phyloP scores from a whole-genome alignment of 352 stramenopile genomes.

The Phytophthora ramorum region DNA sequence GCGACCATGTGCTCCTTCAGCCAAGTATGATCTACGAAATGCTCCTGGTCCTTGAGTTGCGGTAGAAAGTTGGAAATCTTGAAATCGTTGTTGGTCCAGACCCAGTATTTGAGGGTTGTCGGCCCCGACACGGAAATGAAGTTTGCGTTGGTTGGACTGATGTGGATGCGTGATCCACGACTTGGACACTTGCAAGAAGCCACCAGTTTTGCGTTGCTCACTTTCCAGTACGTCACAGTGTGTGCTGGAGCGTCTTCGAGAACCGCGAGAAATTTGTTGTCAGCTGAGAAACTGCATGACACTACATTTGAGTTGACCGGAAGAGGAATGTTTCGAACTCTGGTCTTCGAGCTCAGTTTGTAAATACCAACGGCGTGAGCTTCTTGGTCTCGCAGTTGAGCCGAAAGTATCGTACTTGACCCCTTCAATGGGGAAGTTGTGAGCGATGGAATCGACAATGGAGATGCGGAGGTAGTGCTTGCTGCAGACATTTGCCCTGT shows the following conservation, averaged over 20 bases:
- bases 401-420: conserved; percentile 1
- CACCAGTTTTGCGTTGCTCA: conserved; percentile 78
- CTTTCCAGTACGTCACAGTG: conserved; percentile 84
- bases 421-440: conserved; percentile 17
- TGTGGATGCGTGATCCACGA: conserved; percentile 68
- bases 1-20: conserved; percentile 75
- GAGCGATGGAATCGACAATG: neutral
- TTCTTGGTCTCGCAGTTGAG: conserved; percentile 44
- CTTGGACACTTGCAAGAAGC: conserved; percentile 74
- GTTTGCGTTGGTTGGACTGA: conserved; percentile 70
- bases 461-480: conserved; percentile 3
- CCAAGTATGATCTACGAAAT: conserved; percentile 87
- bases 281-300: conserved; percentile 69
- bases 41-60: conserved; percentile 77
- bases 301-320: conserved; percentile 66
- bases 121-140: conserved; percentile 82
- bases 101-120: conserved; percentile 81
- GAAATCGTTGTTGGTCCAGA: conserved; percentile 81
- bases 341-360: conserved; percentile 49
- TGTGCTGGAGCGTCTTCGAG: conserved; percentile 76
- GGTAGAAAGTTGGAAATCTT: conserved; percentile 82
- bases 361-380: conserved; percentile 73
- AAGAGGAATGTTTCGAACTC: conserved; percentile 53
- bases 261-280: conserved; percentile 82
- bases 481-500: neutral